Evolutionary conservation across 169 alveolate genomes (phyloP).

Genomic region (Besnoitia besnoiti): DNA sequence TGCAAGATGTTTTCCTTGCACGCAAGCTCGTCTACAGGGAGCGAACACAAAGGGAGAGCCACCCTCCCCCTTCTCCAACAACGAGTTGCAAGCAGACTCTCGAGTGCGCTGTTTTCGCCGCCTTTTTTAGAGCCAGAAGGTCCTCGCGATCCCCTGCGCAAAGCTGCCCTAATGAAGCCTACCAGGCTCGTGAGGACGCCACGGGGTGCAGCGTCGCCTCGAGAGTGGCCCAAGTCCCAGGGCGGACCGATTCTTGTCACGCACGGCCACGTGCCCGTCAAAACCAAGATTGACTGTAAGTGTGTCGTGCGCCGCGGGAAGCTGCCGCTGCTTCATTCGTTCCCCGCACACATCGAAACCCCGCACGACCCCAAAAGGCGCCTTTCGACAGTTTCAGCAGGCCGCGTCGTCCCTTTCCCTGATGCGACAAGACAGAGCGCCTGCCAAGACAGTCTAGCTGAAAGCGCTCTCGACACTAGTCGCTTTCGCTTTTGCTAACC

Average conservation of each 20-base stretch:
- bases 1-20: no score
- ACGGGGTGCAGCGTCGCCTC: background rate
- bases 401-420: no score
- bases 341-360: no score
- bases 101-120: background rate
- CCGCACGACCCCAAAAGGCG: no score
- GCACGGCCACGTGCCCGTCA: slow-evolving; percentile 15
- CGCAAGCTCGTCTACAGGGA: no score
- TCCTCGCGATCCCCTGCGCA: background rate
- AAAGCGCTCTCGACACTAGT: no score
- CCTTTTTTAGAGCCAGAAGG: background rate
- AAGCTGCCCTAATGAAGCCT: background rate
- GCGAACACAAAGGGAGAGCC: no score
- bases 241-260: background rate
- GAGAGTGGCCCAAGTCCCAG: background rate
- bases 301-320: background rate
- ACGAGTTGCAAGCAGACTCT: background rate
- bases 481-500: no score
- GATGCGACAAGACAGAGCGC: no score
- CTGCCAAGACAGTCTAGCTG: no score
- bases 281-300: slow-evolving; percentile 12
- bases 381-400: no score
- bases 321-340: background rate
- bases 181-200: background rate
- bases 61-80: background rate